Conservation (phyloP, 2,329 filamentous ascomycete genomes). For the Malbranchea cinnamomea region DNA sequence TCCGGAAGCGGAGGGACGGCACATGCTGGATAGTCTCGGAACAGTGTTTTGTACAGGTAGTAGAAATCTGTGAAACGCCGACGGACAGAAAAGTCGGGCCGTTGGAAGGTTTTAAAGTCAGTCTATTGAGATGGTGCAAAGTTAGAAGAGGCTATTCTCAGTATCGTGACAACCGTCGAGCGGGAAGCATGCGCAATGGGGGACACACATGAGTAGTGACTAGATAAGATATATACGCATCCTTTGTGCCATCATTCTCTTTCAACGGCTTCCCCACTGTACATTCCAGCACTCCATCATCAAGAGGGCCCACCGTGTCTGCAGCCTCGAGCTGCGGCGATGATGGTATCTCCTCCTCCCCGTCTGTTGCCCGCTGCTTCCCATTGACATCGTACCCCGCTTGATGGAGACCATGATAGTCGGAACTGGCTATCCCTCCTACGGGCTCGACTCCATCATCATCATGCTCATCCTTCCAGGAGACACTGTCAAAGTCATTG, state of each 20-base stretch:
- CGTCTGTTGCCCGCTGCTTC: conserved; percentile 33
- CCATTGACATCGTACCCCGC: conserved; percentile 30
- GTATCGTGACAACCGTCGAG: too few species aligned
- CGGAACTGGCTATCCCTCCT: too few species aligned
- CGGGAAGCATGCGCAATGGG: conserved; percentile 8
- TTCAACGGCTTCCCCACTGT: conserved; percentile 72
- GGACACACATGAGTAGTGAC: conserved; percentile 68
- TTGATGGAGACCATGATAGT: too few species aligned
- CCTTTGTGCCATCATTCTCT: conserved; percentile 92
- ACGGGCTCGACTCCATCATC: conserved; percentile 31
- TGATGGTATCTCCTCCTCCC: conserved; percentile 32
- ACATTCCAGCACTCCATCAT: conserved; percentile 66
- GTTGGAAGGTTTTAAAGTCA: conserved; percentile 86
- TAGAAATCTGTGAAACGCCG: conserved; percentile 96
- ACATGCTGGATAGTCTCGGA: conserved; percentile 74
- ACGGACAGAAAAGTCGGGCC: conserved; percentile 61
- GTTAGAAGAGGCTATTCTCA: conserved; percentile 2
- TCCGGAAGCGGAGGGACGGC: conserved; percentile 90
- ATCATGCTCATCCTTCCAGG: conserved; percentile 54
- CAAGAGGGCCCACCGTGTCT: conserved; percentile 50
- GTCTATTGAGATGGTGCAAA: conserved; percentile 44
- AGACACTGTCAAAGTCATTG: conserved; percentile 68
- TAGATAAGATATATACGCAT: conserved; percentile 89
- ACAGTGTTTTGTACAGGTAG: conserved; percentile 84
- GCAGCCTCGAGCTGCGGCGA: conserved; percentile 37